Percentiles rank a stretch among this genome's conserved stretches.
Conservation (phyloP, 2,329 filamentous ascomycete genomes). For the Cyphellophora europaea region DNA sequence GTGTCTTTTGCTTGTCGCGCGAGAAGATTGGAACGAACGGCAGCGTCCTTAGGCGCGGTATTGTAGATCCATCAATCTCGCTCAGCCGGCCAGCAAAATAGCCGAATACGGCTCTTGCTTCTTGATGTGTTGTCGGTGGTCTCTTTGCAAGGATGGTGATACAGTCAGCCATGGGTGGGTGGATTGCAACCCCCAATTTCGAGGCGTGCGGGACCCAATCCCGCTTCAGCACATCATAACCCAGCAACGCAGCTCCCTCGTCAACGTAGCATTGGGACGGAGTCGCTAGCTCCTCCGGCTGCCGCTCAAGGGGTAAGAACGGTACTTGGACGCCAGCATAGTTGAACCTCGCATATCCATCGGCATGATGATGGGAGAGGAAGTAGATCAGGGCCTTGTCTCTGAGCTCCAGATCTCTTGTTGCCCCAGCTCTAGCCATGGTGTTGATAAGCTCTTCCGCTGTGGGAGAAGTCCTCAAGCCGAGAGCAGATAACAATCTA, state of each 20-base stretch:
- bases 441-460: constrained; percentile 68
- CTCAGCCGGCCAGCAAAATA: constrained; percentile 73
- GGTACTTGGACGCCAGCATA: constrained; percentile 45
- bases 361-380: constrained; percentile 66
- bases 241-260: constrained; percentile 63
- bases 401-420: constrained; percentile 45
- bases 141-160: constrained; percentile 61
- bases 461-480: constrained; percentile 62
- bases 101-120: constrained; percentile 64
- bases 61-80: constrained; percentile 57
- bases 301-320: constrained; percentile 65
- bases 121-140: constrained; percentile 57
- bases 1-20: constrained; percentile 26
- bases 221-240: constrained; percentile 65
- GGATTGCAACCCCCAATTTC: constrained; percentile 75
- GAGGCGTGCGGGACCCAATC: constrained; percentile 72
- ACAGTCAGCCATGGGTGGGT: constrained; percentile 72
- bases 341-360: constrained; percentile 62
- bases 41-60: constrained; percentile 53
- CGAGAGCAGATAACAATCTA: constrained; percentile 62
- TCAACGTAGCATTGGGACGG: constrained; percentile 79
- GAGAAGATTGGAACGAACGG: constrained; percentile 60
- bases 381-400: constrained; percentile 71
- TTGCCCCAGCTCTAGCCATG: constrained; percentile 56
- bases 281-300: constrained; percentile 50